Evolutionary conservation across 768 basidiomycete genomes (phyloP).

Genomic region (Phlebiopsis flavidoalba): DNA sequence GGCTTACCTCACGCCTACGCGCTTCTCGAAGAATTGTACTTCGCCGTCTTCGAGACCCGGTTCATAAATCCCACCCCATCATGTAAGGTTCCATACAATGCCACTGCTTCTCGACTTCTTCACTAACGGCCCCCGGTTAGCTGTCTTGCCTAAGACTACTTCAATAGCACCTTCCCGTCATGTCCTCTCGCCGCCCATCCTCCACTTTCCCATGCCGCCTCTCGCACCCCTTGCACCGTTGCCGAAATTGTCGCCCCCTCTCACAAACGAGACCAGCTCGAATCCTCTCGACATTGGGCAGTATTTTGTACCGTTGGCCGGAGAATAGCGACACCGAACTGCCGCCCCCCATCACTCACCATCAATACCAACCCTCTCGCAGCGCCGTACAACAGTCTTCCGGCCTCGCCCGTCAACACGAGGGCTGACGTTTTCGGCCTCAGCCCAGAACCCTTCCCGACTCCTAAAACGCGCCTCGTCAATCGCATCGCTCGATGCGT

Average conservation of each 20-base stretch:
- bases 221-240: slow-evolving; percentile 50
- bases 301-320: neutral
- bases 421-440: neutral
- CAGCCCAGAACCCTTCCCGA: neutral
- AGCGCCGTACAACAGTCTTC: neutral
- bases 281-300: neutral
- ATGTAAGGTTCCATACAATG: slow-evolving; percentile 32
- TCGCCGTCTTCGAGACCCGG: slow-evolving; percentile 58
- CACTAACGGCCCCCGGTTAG: slow-evolving; percentile 27
- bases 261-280: slow-evolving; percentile 3
- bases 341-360: neutral
- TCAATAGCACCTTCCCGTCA: slow-evolving; percentile 66
- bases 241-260: slow-evolving; percentile 6
- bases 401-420: neutral
- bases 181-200: slow-evolving; percentile 50
- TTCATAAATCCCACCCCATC: slow-evolving; percentile 67
- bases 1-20: slow-evolving; percentile 54
- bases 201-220: slow-evolving; percentile 64
- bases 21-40: slow-evolving; percentile 63
- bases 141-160: slow-evolving; percentile 61
- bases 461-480: neutral
- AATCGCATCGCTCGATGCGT: neutral
- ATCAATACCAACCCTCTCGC: neutral
- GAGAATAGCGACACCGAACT: neutral
- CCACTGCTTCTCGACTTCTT: neutral